phyloP scores from a whole-genome alignment of 2,329 filamentous ascomycete genomes.

The Neofusicoccum sp. region DNA sequence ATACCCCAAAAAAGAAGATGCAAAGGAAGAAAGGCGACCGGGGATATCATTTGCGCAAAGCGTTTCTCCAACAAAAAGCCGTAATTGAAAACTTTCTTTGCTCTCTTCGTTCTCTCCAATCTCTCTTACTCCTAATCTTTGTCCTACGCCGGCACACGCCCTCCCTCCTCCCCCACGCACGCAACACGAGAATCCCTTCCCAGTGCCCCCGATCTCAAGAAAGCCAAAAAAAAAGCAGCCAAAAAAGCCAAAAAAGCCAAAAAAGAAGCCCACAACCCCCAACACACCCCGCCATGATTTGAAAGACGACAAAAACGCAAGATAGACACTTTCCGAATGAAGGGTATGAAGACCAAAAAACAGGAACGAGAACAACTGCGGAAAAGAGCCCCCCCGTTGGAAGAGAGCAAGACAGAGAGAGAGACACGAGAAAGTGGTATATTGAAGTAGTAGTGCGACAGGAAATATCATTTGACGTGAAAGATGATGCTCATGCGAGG shows the following conservation, averaged over 20 bases:
- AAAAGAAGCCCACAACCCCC: slow-evolving; percentile 29
- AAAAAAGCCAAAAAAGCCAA: slow-evolving; percentile 33
- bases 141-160: slow-evolving; percentile 23
- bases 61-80: slow-evolving; percentile 20
- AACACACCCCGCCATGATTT: slow-evolving; percentile 3
- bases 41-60: slow-evolving; percentile 14
- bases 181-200: slow-evolving; percentile 22
- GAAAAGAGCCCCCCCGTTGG: too few relatives aligned
- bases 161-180: slow-evolving; percentile 22
- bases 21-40: slow-evolving; percentile 16
- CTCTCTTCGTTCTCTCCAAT: slow-evolving; percentile 30
- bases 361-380: too few relatives aligned
- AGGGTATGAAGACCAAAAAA: not conserved
- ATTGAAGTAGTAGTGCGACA: slow-evolving; percentile 6
- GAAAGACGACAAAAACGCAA: slow-evolving; percentile 1
- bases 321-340: slow-evolving; percentile 14
- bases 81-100: slow-evolving; percentile 27
- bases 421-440: slow-evolving; percentile 19
- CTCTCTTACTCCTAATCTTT: slow-evolving; percentile 27
- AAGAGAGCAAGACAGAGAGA: slow-evolving; percentile 17
- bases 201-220: slow-evolving; percentile 28
- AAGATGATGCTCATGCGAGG: slow-evolving; percentile 12
- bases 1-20: slow-evolving; percentile 14
- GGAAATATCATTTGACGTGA: slow-evolving; percentile 8
- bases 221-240: slow-evolving; percentile 28